phyloP scores from a whole-genome alignment of 768 basidiomycete species.

The Podaxis pistillaris region DNA sequence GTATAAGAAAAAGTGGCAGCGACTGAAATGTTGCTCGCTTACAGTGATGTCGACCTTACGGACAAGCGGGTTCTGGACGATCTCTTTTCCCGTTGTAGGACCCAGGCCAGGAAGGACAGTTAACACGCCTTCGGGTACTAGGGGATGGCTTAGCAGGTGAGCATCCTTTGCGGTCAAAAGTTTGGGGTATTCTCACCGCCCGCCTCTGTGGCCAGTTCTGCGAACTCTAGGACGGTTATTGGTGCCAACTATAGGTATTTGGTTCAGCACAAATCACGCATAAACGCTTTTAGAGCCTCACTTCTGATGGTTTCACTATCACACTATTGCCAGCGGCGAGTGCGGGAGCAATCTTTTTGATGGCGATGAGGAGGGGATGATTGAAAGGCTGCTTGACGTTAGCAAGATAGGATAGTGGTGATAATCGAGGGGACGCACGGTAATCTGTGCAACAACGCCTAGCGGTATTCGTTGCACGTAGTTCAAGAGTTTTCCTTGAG shows the following conservation, averaged over 20 bases:
- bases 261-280: conserved; percentile 1
- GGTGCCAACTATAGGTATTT: conserved; percentile 58
- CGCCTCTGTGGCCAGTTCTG: conserved; percentile 56
- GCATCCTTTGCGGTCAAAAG: background rate
- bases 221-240: conserved; percentile 76
- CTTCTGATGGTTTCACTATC: conserved; percentile 82
- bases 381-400: conserved; percentile 67
- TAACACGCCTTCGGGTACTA: conserved; percentile 78
- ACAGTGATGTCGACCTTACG: conserved; percentile 87
- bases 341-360: conserved; percentile 87
- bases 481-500: conserved; percentile 76
- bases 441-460: conserved; percentile 89
- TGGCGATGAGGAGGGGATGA: conserved; percentile 82
- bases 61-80: conserved; percentile 64
- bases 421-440: conserved; percentile 38
- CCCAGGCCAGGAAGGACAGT: conserved; percentile 77
- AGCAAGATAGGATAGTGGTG: background rate
- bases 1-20: background rate
- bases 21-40: conserved; percentile 20
- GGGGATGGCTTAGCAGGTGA: background rate
- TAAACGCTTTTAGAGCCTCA: conserved; percentile 21
- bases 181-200: conserved; percentile 45
- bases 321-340: conserved; percentile 84
- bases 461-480: conserved; percentile 78
- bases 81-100: conserved; percentile 55